Conservation (phyloP, 495 filamentous ascomycete species). For the Neurospora intermedia region DNA sequence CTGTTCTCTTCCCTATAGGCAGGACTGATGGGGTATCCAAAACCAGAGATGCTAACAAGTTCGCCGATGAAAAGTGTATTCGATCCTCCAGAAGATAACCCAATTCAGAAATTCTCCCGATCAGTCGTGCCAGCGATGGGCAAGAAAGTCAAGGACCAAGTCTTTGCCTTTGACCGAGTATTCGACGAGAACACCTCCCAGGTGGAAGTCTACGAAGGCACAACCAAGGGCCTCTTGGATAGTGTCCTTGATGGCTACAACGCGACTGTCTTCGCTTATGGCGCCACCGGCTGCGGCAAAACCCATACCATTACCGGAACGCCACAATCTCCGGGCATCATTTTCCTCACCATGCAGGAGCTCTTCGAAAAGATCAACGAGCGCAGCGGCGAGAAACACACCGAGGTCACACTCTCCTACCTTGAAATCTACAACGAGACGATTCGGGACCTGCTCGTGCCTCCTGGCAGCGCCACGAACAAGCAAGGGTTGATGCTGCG, state of each 20-base stretch:
- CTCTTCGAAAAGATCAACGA: constrained; percentile 93
- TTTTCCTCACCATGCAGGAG: constrained; percentile 98
- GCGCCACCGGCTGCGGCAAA: constrained; percentile 92
- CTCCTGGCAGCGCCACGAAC: constrained; percentile 48
- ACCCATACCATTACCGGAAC: constrained; percentile 90
- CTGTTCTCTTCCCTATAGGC: constrained; percentile 20
- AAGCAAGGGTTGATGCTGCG: constrained; percentile 87
- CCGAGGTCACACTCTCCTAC: constrained; percentile 87
- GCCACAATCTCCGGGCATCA: constrained; percentile 87
- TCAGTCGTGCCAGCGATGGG: constrained; percentile 66
- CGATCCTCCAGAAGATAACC: constrained; percentile 93
- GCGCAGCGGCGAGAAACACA: constrained; percentile 69
- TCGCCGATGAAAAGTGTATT: constrained; percentile 58
- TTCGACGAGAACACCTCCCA: constrained; percentile 96
- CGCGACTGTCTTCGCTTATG: constrained; percentile 97
- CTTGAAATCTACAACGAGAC: constrained; percentile 99
- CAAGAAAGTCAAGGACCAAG: constrained; percentile 94
- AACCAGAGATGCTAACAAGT: not conserved
- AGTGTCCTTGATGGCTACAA: constrained; percentile 97
- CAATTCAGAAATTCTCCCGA: constrained; percentile 81
- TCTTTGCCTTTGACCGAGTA: constrained; percentile 91
- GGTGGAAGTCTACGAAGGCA: constrained; percentile 91
- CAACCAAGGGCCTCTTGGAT: constrained; percentile 78
- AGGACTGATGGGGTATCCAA: not conserved
- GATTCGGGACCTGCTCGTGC: constrained; percentile 86